A percentile compares a stretch with the other conserved stretches of the same genome.
Evolutionary conservation across 148 eudicot species (phyloP).

Genomic region (Hydrangea macrophylla): DNA sequence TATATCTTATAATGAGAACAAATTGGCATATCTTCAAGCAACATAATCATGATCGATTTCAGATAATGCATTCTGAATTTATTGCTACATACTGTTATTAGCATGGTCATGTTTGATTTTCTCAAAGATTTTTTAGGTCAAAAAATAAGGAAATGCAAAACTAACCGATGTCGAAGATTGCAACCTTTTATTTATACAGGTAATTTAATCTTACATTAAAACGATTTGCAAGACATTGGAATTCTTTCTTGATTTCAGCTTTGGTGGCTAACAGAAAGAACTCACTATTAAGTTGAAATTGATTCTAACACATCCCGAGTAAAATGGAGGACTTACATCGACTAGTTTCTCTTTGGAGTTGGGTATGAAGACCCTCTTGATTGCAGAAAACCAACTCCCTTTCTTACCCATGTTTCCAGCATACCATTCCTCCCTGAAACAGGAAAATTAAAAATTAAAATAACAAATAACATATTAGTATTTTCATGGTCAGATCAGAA

Average conservation of each 20-base stretch:
- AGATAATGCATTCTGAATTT: neutral
- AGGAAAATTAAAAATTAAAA: neutral
- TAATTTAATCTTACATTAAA: neutral
- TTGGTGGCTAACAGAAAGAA: neutral
- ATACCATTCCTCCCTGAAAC: conserved; percentile 47
- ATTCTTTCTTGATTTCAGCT: neutral
- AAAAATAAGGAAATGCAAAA: neutral
- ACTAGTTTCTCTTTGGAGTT: conserved; percentile 73
- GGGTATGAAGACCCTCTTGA: conserved; percentile 74
- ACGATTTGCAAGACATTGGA: neutral
- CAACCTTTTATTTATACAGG: neutral
- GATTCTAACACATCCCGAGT: neutral
- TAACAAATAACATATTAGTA: neutral
- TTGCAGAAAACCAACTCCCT: conserved; percentile 98
- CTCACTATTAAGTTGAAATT: neutral
- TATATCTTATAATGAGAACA: neutral
- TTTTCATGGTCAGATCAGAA: neutral
- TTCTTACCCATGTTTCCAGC: conserved; percentile 91
- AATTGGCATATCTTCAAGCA: neutral
- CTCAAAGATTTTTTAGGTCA: conserved; percentile 3
- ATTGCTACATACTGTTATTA: neutral
- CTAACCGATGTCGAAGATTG: neutral
- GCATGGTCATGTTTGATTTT: neutral
- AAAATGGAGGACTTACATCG: conserved; percentile 51
- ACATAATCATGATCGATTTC: neutral